Conservation (phyloP, 2,329 filamentous ascomycete genomes). For the Ophiocordyceps australis region DNA sequence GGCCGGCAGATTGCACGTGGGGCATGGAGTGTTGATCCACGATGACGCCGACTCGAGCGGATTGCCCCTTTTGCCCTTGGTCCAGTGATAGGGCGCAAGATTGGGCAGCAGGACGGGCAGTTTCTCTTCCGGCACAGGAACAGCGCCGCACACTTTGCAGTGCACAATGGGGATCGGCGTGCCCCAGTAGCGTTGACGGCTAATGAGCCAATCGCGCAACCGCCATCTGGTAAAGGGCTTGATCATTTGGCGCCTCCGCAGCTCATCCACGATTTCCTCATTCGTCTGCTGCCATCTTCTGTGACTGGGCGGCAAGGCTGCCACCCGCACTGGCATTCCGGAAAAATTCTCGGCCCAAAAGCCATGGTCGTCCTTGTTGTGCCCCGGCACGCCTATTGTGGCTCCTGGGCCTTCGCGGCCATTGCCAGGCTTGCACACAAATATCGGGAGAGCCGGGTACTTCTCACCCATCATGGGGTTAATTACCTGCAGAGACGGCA, state of each 20-base stretch:
- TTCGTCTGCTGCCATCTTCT: too few species aligned
- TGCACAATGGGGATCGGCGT: constrained; percentile 80
- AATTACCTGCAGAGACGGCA: constrained; percentile 41
- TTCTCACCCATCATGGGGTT: too few species aligned
- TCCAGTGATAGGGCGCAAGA: constrained; percentile 47
- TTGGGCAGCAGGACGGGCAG: constrained; percentile 67
- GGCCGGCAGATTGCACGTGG: constrained; percentile 50
- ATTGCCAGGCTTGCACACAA: constrained; percentile 69
- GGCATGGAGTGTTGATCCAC: constrained; percentile 62
- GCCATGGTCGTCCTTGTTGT: constrained; percentile 59
- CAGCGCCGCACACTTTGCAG: constrained; percentile 56
- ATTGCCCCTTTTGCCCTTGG: constrained; percentile 54
- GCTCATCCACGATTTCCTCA: too few species aligned
- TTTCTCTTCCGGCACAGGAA: constrained; percentile 59
- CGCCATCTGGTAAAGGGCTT: constrained; percentile 56
- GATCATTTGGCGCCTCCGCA: too few species aligned
- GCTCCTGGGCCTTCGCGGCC: constrained; percentile 75
- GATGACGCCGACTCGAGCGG: constrained; percentile 53
- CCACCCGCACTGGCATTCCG: constrained; percentile 40
- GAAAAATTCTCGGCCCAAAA: constrained; percentile 62
- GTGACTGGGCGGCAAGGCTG: too few species aligned
- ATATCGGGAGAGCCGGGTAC: constrained; percentile 59
- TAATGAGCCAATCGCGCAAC: constrained; percentile 77
- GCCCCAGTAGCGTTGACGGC: constrained; percentile 85
- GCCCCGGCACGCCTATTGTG: constrained; percentile 82